These are phyloP conservation scores for Suillus alpinus DNA, from an alignment of 768 basidiomycete species.

Conservation along the genomic window DNA sequence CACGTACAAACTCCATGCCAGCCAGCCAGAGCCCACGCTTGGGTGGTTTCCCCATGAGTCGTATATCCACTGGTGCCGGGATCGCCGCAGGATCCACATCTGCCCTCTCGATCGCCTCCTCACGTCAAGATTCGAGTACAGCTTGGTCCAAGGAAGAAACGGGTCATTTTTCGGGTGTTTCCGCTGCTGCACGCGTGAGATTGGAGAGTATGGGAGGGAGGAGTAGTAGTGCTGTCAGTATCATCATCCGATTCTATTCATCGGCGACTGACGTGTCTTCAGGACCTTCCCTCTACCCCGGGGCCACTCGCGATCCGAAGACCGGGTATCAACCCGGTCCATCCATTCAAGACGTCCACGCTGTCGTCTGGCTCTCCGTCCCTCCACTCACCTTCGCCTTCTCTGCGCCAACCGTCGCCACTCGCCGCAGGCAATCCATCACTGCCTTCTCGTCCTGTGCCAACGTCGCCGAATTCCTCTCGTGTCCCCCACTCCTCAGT, in stretches of 20 bases:
- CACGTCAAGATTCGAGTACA: constrained; percentile 35
- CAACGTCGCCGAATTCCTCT: constrained; percentile 40
- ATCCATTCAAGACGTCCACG: constrained; percentile 51
- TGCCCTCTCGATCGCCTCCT: constrained; percentile 40
- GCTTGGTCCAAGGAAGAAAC: constrained; percentile 38
- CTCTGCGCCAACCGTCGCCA: constrained; percentile 46
- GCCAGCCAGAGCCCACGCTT: constrained; percentile 35
- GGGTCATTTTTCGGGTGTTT: constrained; percentile 29
- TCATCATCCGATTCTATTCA: background rate
- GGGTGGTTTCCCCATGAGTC: constrained; percentile 33
- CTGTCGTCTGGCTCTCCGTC: constrained; percentile 50
- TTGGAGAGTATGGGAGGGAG: constrained; percentile 45
- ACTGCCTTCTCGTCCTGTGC: constrained; percentile 35
- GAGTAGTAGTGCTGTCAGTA: constrained; percentile 25
- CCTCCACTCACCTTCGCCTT: constrained; percentile 46
- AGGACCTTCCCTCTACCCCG: constrained; percentile 38
- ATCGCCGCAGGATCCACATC: constrained; percentile 33
- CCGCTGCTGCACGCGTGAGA: constrained; percentile 40
- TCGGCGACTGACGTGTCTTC: constrained; percentile 5
- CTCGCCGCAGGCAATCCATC: constrained; percentile 34
- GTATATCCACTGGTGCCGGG: constrained; percentile 31
- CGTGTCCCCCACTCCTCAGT: constrained; percentile 41
- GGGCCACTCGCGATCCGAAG: constrained; percentile 44
- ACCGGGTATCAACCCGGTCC: constrained; percentile 38
- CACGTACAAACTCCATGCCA: constrained; percentile 38